Evolutionary conservation across 768 basidiomycete genomes (phyloP).

Genomic region (Amanita phalloides): DNA sequence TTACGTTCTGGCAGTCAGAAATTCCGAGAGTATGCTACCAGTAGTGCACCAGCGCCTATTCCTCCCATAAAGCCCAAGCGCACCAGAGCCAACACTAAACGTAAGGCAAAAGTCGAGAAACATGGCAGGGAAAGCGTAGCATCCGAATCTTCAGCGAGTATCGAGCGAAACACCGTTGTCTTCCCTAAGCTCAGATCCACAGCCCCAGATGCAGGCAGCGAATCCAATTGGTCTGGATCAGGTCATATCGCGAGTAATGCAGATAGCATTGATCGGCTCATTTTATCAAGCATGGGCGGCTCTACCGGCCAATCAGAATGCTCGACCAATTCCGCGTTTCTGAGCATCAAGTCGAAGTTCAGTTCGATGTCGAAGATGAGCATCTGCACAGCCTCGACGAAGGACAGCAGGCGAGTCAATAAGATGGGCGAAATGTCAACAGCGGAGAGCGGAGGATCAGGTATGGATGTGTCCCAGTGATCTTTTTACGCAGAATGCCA

Average conservation of each 20-base stretch:
- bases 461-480: neutral
- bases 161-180: neutral
- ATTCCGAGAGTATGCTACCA: neutral
- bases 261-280: neutral
- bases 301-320: neutral
- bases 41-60: neutral
- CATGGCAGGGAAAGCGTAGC: neutral
- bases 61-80: neutral
- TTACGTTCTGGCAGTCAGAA: neutral
- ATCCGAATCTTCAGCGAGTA: neutral
- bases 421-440: neutral
- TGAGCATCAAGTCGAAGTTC: conserved; percentile 1
- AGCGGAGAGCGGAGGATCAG: neutral
- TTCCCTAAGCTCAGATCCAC: neutral
- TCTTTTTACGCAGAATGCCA: too few relatives aligned
- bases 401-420: neutral
- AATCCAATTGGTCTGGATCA: neutral
- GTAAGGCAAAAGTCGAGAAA: neutral
- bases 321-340: neutral
- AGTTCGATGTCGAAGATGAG: conserved; percentile 4
- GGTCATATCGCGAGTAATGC: neutral
- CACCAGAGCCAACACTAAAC: neutral
- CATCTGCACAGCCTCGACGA: neutral
- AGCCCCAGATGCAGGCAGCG: neutral
- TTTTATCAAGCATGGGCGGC: neutral